Evolutionary conservation across 306 rosid species (phyloP).

Genomic region (Boehmeria nivea): DNA sequence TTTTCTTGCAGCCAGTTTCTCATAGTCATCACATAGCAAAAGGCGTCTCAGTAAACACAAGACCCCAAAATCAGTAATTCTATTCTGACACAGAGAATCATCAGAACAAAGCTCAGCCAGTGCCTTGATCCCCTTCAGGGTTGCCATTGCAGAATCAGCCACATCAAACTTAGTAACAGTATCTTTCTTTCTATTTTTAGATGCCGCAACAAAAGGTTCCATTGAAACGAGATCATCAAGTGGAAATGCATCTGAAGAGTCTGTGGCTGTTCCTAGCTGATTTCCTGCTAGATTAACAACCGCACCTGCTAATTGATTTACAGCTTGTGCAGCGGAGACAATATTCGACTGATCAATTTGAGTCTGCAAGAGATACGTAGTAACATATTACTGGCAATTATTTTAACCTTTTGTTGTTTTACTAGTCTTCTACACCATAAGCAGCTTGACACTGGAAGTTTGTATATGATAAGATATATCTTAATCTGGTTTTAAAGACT

Average conservation of each 20-base stretch:
- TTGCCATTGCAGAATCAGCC: constrained; percentile 89
- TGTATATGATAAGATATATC: not conserved
- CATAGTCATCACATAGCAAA: constrained; percentile 83
- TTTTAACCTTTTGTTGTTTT: constrained; percentile 5
- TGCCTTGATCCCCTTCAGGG: constrained; percentile 87
- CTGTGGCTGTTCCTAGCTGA: constrained; percentile 42
- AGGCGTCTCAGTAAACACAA: constrained; percentile 77
- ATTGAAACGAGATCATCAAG: constrained; percentile 69
- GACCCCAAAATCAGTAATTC: constrained; percentile 65
- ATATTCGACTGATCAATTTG: constrained; percentile 71
- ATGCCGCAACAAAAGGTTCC: constrained; percentile 70
- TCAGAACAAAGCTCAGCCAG: constrained; percentile 75
- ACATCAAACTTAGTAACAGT: constrained; percentile 65
- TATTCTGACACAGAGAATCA: constrained; percentile 50
- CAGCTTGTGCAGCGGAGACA: constrained; percentile 65
- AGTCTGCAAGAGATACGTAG: constrained; percentile 63
- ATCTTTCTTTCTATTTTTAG: constrained; percentile 62
- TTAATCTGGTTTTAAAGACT: not conserved
- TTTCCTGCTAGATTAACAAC: constrained; percentile 77
- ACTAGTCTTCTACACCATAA: not conserved
- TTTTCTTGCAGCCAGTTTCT: constrained; percentile 80
- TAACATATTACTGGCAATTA: not conserved
- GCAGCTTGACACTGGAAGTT: no score
- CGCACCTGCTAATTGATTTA: constrained; percentile 68
- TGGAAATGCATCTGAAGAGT: constrained; percentile 52